Base-by-base conservation (phyloP, 257 asterid species). In the Ophiorrhiza pumila region DNA sequence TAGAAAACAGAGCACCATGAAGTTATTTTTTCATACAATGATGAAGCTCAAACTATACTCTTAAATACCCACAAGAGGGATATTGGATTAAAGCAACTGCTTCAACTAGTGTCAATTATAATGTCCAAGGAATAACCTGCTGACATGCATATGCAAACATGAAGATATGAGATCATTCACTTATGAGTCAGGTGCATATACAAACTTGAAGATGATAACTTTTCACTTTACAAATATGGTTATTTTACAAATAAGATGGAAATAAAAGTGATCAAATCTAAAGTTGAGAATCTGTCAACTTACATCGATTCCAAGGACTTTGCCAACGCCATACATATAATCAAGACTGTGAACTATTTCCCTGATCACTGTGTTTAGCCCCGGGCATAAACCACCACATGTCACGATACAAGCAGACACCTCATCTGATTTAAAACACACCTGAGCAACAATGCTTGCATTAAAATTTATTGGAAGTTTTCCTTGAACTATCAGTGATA, bases 351-450 rank as follows among this genome's bases (percentile, higher is more conserved):
- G 87, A 53, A 94, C 96, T 64, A 94, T 86, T 80, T 94, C 99
- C 79, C 99, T 85, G 86, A 94, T 91, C 79, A 94, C 99, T 12
- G 99, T 94, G 86, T 94, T 94, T 22, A 94, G 88, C 31, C 99
- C 99, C 63, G 99, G 99, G 83, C 99, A 94, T 78, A 94, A 81
- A 80, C 99, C 99, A 70, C 99, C 99, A 77, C 99, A 94, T 52
- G 99, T 94, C 80, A 94, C 99, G 65, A 94, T 88, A 79, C 99
- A 94, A 53, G 99, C 99, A 80, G 66, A 84, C 73, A 91, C 97
- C 50, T 94, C 99, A 78, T 88, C 99, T 63, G 99, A 85, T 68
- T 85, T 74, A 82, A 90, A 94, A 77, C 84, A 94, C 47, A 94
- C 97, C 99, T 94, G 90, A 46, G 3, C 65, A 61, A 71, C 41